Base-by-base conservation (phyloP, 371 early-diverging fungal genomes). In the Syncephalastrum contaminatum region DNA sequence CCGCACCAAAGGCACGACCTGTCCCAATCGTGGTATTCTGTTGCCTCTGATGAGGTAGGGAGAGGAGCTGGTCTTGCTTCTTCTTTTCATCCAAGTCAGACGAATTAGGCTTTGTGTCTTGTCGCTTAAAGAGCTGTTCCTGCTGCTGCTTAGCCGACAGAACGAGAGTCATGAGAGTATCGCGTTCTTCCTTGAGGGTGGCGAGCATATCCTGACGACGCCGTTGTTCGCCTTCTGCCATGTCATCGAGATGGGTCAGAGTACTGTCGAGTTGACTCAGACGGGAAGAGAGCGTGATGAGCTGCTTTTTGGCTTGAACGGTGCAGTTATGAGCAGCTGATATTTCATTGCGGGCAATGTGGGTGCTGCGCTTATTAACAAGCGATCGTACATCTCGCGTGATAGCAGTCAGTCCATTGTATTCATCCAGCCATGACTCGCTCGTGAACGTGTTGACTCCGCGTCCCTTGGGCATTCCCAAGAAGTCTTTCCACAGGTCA, bases 351-450 rank as follows among this genome's bases (percentile, higher is more conserved):
- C 87, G 72, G 18, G 86, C 80, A 52, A 87, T 67, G 50, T 83
- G 89, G 18, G 80, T 89, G 63, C 82, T 90, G 19, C 85, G 84
- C 51, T 77, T 77, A 55, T 83, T 85, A 49, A 88, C 76, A 51
- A 81, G 80, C 1, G 89, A 81, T 1, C 94, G 79, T 22, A 93
- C 83, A 50, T 93, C 91, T 14, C 89, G 77, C 1, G 86, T 80
- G 0, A 81, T 64, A 22, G 76, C 70, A 47, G 84, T 81, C 30
- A 90, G 66, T 4, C 77, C 71, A 16, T 85, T 82, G 57, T 82
- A 87, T 58, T 92, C 93, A 47, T 88, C 88, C 20, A 94, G 71
- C 96, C 96, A 96, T n/a, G 81, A 81, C 46, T 88, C 90, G 4
- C 91, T 82, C 2, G 87, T 88, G 50, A 77, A 84, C 43, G 60